Base-by-base conservation (phyloP, 2,329 filamentous ascomycete genomes). In the Monilinia polystroma region DNA sequence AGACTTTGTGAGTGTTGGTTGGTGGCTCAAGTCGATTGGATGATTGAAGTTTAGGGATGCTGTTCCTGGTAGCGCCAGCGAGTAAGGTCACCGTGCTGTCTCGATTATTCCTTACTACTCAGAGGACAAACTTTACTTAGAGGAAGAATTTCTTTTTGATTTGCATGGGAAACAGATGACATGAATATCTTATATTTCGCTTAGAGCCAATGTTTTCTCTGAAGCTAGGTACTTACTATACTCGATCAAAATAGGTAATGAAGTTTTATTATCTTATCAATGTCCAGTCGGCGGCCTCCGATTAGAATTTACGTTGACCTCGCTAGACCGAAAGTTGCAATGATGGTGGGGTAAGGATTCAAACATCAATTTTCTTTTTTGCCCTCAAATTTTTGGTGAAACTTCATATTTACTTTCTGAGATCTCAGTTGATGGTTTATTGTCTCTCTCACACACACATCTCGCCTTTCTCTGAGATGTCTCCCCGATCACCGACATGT, bases 401-500 rank as follows among this genome's bases (percentile, higher is more conserved):
- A 35, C 26, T 57, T 49, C 41, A 43, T 43, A 14, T 14, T 43
- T 43, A 11, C 32, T 14, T 53, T 14, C 29, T 64, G 32, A 16
- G 52, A 63, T 12, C 47, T 23, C 4, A 35, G 2, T 47, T 5
- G 12, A 45, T 32, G 29, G 41, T 51, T 32, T 3, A 16, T n/a
- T 16, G 49, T 41, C 16, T 26, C n/a, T 20, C n/a, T 20, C n/a
- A n/a, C 12, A 26, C 1, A 41, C 20, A 41, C 20, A 29, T 43
- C 53, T 26, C 51, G 14, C n/a, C 4, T 26, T 23, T 10, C 43
- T 18, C 26, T 49, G 43, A 55, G 16, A 66, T 66, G 64, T 66
- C 64, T 32, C 64, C 58, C 23, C 49, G 56, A 16, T 51, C 58
- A 29, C 64, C 64, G 35, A n/a, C 57, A 66, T 66, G 64, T 41